A percentile compares a stretch with the other conserved stretches of the same genome.
Conservation (phyloP, 2,329 filamentous ascomycete genomes). For the Hypoxylon rubiginosum region DNA sequence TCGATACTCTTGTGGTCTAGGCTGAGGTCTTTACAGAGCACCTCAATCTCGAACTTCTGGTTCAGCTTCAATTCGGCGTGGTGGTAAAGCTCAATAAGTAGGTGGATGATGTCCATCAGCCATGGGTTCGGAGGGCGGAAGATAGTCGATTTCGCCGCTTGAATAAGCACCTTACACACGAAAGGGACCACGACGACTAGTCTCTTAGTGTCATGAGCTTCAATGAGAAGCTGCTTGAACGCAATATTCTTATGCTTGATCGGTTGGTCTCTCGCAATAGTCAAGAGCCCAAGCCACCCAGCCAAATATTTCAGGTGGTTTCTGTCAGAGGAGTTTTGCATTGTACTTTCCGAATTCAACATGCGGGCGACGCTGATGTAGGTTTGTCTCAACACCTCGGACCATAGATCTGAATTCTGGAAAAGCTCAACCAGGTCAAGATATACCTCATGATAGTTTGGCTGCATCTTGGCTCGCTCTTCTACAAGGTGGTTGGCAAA, state of each 20-base stretch:
- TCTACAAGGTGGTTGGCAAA: slow-evolving; percentile 96
- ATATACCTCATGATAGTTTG: slow-evolving; percentile 95
- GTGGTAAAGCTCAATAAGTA: slow-evolving; percentile 94
- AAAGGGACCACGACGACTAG: slow-evolving; percentile 95
- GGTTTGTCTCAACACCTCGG: slow-evolving; percentile 92
- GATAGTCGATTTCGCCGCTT: slow-evolving; percentile 86
- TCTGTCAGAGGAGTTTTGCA: slow-evolving; percentile 87
- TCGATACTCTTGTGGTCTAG: slow-evolving; percentile 95
- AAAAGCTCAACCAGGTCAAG: slow-evolving; percentile 89
- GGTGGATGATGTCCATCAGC: slow-evolving; percentile 94
- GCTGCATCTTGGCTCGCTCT: slow-evolving; percentile 95
- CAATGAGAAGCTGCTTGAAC: slow-evolving; percentile 94
- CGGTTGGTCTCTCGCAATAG: slow-evolving; percentile 91
- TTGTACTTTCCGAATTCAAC: slow-evolving; percentile 89
- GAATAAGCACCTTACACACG: slow-evolving; percentile 93
- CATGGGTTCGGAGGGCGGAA: slow-evolving; percentile 97
- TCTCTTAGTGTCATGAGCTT: slow-evolving; percentile 92
- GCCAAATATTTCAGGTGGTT: slow-evolving; percentile 93
- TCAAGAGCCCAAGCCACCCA: slow-evolving; percentile 92
- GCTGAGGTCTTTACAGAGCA: slow-evolving; percentile 91
- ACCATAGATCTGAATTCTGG: slow-evolving; percentile 82
- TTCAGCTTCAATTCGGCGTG: slow-evolving; percentile 95
- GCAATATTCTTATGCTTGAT: slow-evolving; percentile 97
- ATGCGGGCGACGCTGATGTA: slow-evolving; percentile 88
- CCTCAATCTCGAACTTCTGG: slow-evolving; percentile 98